Evolutionary conservation across 768 basidiomycete species (phyloP), one percentile per base, ranked within the genome.

Genomic region (Boletales sp.): DNA sequence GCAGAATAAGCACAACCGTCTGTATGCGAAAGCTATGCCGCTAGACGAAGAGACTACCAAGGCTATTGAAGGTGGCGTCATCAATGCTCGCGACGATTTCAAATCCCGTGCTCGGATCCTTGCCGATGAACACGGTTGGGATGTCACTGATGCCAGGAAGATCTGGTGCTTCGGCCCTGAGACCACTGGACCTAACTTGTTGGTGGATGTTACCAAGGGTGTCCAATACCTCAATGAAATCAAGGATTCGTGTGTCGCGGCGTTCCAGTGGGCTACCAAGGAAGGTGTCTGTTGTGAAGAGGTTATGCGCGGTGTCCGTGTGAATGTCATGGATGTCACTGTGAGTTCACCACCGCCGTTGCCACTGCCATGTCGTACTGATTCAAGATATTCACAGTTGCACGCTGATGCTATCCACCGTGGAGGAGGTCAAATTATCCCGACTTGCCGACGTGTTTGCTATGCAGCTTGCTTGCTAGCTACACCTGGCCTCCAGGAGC

Each of bases 81-180:
- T 99, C 69, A 87, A 60, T 71, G 67, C 97, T 47, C 90, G 97
- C 69, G 97, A 99, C 72, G 97, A 99, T 82, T 94, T 91, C 82
- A 98, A 98, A 77, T 71, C 81, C 60, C 93, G 97, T 58, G 97
- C 94, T 45, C 92, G 97, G 75, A 65, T 90, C 65, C 83, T 99
- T 58, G 97, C 97, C 54, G 97, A 99, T 69, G 94, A 97, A 58
- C 87, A 75, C 68, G 93, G 92, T 47, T 98, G 97, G 97, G 97
- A 99, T 69, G 94, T 98, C 59, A 97, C 97, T 53, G 97, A 99
- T 65, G 97, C 97, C 61, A 82, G 97, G 67, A 97, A 97, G 82
- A 98, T 99, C 68, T 99, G 97, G 97, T 92, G 90, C 74, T 99
- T 99, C 80, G 97, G 95, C 62, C 97, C 97, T 55, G 97, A 99